phyloP scores from a whole-genome alignment of 2,329 filamentous ascomycete genomes.

The Bipolaris bicolor region DNA sequence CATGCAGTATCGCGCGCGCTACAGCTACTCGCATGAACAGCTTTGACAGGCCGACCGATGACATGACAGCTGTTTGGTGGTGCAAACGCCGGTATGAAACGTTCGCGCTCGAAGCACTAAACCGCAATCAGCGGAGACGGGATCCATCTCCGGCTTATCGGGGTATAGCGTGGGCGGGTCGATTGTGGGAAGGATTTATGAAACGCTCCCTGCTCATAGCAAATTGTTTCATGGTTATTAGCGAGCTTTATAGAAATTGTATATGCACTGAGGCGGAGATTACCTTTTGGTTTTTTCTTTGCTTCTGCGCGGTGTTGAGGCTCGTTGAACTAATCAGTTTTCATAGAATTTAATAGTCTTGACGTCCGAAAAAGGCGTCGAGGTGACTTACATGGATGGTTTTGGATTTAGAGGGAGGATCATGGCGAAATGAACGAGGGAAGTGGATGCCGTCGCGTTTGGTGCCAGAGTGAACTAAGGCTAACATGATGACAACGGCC shows the following conservation, averaged over 20 bases:
- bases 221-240: conserved; percentile 23
- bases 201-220: conserved; percentile 23
- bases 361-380: neutral
- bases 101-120: conserved; percentile 19
- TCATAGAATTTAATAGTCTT: neutral
- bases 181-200: conserved; percentile 20
- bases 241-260: conserved; percentile 20
- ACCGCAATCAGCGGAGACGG: neutral
- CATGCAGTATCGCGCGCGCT: conserved; percentile 24
- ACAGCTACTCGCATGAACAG: conserved; percentile 15
- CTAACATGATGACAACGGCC: neutral
- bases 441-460: neutral
- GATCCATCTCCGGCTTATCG: conserved; percentile 3
- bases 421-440: neutral
- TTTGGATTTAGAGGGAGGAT: neutral
- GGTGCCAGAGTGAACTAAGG: neutral
- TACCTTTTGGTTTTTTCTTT: neutral
- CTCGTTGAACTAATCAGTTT: neutral
- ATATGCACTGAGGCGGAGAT: conserved; percentile 9
- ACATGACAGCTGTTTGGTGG: conserved; percentile 16
- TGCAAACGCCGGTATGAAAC: conserved; percentile 29
- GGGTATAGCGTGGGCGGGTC: conserved; percentile 14
- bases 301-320: neutral
- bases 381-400: neutral
- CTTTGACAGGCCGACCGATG: conserved; percentile 15